Evolutionary conservation across 805 yeast genomes (phyloP).

Genomic region (Myxozyma sirexii): DNA sequence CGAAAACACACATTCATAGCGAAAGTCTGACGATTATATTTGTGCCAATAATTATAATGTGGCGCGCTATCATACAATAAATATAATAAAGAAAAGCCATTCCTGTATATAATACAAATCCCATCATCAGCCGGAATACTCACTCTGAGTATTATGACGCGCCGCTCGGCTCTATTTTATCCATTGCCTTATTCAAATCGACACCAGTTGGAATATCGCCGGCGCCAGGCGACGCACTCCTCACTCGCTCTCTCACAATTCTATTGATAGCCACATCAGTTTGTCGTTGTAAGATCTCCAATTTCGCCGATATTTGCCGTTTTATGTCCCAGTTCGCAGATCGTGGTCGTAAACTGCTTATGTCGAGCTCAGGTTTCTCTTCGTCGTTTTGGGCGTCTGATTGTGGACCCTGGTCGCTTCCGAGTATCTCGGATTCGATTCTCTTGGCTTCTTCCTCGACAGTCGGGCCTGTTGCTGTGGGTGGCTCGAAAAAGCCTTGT

Average conservation of each 20-base stretch:
- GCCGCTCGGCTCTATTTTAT: constrained; percentile 4
- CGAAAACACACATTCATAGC: too few relatives aligned
- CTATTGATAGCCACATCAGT: constrained; percentile 50
- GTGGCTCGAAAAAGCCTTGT: constrained; percentile 39
- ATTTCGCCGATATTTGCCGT: constrained; percentile 45
- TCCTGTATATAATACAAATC: not conserved
- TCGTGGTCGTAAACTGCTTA: constrained; percentile 38
- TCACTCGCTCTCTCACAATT: constrained; percentile 45
- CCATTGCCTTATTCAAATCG: constrained; percentile 27
- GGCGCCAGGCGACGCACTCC: constrained; percentile 6
- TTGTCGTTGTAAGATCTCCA: constrained; percentile 46
- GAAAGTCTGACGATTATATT: too few relatives aligned
- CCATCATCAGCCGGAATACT: not conserved
- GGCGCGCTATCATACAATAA: not conserved
- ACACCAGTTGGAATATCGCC: constrained; percentile 24
- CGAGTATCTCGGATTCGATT: constrained; percentile 36
- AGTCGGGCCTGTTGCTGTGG: constrained; percentile 31
- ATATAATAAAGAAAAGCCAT: not conserved
- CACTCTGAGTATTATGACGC: not conserved
- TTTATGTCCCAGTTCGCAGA: constrained; percentile 45
- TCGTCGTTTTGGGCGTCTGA: constrained; percentile 39
- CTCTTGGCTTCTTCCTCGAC: constrained; percentile 41
- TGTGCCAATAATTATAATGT: too few relatives aligned
- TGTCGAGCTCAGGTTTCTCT: constrained; percentile 35
- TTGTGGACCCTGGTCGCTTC: constrained; percentile 14